Conservation (phyloP, 345 rosid genomes). For the Gossypium thurberi region DNA sequence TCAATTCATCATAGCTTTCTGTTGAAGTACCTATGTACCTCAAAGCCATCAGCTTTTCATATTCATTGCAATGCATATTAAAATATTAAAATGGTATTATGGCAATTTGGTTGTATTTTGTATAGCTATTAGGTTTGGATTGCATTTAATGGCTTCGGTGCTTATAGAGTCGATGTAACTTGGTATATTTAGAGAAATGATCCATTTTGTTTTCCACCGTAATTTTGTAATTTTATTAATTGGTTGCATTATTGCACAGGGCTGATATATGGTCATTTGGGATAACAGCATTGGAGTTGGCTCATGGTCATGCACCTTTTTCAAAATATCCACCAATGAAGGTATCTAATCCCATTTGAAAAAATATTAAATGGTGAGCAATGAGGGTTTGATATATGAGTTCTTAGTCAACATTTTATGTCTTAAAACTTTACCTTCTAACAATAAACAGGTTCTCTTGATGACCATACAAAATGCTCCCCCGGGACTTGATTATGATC, state of each 20-base stretch:
- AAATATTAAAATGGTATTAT: background rate
- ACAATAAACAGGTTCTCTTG: conserved; percentile 59
- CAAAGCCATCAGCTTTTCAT: background rate
- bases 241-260: conserved; percentile 8
- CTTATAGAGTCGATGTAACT: background rate
- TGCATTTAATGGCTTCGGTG: background rate
- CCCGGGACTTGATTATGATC: conserved; percentile 95
- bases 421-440: background rate
- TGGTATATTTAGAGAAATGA: too few relatives aligned
- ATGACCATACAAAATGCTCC: conserved; percentile 99
- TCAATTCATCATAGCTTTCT: background rate
- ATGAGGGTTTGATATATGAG: background rate
- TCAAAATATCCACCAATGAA: too few relatives aligned
- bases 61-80: background rate
- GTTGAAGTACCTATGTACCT: background rate
- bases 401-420: background rate
- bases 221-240: conserved; percentile 17
- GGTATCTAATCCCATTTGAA: too few relatives aligned
- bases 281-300: too few relatives aligned
- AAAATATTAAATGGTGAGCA: background rate
- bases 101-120: background rate
- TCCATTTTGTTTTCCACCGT: background rate
- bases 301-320: too few relatives aligned
- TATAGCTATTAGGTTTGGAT: background rate
- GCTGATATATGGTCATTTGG: too few relatives aligned